phyloP scores from a whole-genome alignment of 805 yeast species.

The Candida nemodendra region DNA sequence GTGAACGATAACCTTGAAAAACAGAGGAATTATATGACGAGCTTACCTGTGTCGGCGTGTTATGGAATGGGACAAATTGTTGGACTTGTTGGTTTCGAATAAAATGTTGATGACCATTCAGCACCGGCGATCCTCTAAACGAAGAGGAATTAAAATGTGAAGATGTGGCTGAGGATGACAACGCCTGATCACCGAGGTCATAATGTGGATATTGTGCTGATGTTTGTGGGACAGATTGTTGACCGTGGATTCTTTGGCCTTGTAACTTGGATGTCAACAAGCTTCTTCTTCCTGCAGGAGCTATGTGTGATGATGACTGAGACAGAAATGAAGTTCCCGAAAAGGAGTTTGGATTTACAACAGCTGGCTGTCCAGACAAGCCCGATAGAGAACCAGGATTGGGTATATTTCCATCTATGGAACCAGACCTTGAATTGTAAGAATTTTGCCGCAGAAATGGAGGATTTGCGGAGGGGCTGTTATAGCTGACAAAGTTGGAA shows the following conservation, averaged over 20 bases:
- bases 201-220: constrained; percentile 5
- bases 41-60: constrained; percentile 49
- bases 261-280: constrained; percentile 30
- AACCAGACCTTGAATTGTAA: constrained; percentile 27
- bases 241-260: constrained; percentile 18
- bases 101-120: constrained; percentile 12
- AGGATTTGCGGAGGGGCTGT: constrained; percentile 35
- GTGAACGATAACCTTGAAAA: constrained; percentile 4
- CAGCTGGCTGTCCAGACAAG: constrained; percentile 11
- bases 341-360: constrained; percentile 7
- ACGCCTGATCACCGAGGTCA: constrained; percentile 5
- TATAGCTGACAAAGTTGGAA: constrained; percentile 28
- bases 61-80: constrained; percentile 39
- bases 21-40: constrained; percentile 30
- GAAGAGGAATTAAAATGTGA: constrained; percentile 9
- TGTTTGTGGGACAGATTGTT: constrained; percentile 12
- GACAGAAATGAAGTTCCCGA: constrained; percentile 17
- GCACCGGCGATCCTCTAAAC: constrained; percentile 6
- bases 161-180: neutral
- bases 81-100: constrained; percentile 18
- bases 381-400: constrained; percentile 1
- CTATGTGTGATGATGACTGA: constrained; percentile 19
- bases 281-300: constrained; percentile 31
- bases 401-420: constrained; percentile 19
- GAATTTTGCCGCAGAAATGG: constrained; percentile 29